Conservation (phyloP, 192 early-diverging fungal species). For the Funneliformis geosporum region DNA sequence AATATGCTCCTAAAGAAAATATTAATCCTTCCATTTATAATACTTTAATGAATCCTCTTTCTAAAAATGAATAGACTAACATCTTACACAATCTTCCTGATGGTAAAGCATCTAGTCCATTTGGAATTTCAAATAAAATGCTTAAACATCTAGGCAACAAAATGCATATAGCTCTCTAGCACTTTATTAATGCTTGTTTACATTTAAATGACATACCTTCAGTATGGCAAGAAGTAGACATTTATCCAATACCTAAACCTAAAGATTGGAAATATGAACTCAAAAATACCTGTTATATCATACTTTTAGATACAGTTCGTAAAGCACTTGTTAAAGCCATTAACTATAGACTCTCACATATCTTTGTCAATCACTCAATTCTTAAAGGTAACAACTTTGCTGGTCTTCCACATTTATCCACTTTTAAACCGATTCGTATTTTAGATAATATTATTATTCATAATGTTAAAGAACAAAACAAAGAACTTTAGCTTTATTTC, state of each 20-base stretch:
- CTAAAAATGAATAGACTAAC: too few relatives aligned
- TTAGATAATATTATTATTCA: background rate
- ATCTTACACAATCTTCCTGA: too few relatives aligned
- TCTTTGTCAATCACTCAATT: background rate
- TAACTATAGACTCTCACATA: background rate
- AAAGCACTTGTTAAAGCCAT: too few relatives aligned
- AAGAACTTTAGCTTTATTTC: background rate
- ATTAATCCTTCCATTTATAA: too few relatives aligned
- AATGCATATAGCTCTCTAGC: too few relatives aligned
- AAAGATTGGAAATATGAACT: background rate
- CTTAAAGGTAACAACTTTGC: background rate
- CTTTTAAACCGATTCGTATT: slow-evolving; percentile 1
- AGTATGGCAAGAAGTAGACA: background rate
- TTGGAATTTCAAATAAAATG: too few relatives aligned
- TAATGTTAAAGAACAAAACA: background rate
- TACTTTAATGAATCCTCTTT: too few relatives aligned
- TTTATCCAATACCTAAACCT: background rate
- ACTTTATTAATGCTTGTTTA: too few relatives aligned
- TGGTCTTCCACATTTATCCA: background rate
- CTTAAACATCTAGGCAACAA: too few relatives aligned
- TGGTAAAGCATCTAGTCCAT: too few relatives aligned
- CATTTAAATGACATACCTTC: background rate
- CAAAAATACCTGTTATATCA: background rate
- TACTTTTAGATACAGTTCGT: background rate
- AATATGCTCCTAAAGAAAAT: too few relatives aligned